These are phyloP conservation scores for Aphanomyces cochlioides DNA, from an alignment of 352 stramenopile genomes.

Conservation along the genomic window DNA sequence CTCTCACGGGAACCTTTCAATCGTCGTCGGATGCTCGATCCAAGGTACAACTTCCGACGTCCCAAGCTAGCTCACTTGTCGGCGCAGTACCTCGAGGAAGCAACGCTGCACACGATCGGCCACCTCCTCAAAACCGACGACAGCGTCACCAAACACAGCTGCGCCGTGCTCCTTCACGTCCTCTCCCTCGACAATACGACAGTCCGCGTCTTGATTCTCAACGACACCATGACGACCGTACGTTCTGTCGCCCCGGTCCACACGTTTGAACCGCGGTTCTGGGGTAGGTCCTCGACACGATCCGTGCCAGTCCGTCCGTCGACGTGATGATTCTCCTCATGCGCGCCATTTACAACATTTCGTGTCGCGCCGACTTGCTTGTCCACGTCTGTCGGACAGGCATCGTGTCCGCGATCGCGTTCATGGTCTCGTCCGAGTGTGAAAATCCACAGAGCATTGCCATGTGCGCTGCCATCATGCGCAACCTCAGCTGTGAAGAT, in stretches of 20 bases:
- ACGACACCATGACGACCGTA: slow-evolving; percentile 21
- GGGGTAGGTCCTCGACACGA: slow-evolving; percentile 13
- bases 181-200: slow-evolving; percentile 49
- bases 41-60: not conserved
- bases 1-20: slow-evolving; percentile 26
- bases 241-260: not conserved
- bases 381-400: slow-evolving; percentile 29
- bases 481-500: slow-evolving; percentile 47
- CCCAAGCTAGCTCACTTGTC: not conserved
- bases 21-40: slow-evolving; percentile 16
- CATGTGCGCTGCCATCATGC: slow-evolving; percentile 43
- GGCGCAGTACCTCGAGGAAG: slow-evolving; percentile 36
- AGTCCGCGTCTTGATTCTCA: slow-evolving; percentile 32
- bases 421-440: slow-evolving; percentile 33
- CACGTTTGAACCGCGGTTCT: not conserved
- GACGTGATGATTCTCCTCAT: slow-evolving; percentile 41
- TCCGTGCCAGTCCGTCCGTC: slow-evolving; percentile 13
- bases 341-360: slow-evolving; percentile 59
- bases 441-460: slow-evolving; percentile 30
- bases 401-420: slow-evolving; percentile 34
- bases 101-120: slow-evolving; percentile 32
- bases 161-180: slow-evolving; percentile 52
- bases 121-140: slow-evolving; percentile 31
- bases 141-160: slow-evolving; percentile 43
- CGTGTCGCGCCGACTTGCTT: slow-evolving; percentile 43